phyloP scores from a whole-genome alignment of 129 eudicot genomes.

The Centrapalus pauciflorus region DNA sequence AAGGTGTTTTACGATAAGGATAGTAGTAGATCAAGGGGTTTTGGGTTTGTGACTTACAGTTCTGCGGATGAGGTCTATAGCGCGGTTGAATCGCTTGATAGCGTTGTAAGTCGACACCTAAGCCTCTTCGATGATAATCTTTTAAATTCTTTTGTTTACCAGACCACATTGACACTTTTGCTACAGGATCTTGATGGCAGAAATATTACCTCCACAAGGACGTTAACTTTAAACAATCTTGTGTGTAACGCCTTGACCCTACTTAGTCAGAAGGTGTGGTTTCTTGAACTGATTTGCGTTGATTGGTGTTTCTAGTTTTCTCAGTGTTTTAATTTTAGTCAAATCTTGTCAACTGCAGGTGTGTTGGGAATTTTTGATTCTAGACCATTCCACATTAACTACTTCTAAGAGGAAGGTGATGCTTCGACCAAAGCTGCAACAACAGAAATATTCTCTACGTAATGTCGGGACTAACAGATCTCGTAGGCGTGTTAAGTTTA shows the following conservation, averaged over 20 bases:
- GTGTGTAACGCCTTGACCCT: neutral
- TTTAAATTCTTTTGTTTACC: neutral
- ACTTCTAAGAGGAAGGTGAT: too few species aligned
- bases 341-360: too few species aligned
- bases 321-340: too few species aligned
- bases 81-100: conserved; percentile 68
- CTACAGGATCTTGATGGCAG: conserved; percentile 77
- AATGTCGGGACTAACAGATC: too few species aligned
- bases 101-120: conserved; percentile 47
- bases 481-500: too few species aligned
- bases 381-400: too few species aligned
- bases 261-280: conserved; percentile 1
- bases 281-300: neutral
- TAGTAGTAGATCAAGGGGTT: conserved; percentile 87
- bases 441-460: too few species aligned
- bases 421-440: too few species aligned
- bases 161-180: neutral
- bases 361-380: too few species aligned
- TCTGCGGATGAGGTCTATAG: conserved; percentile 66
- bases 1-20: conserved; percentile 77
- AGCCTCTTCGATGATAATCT: neutral
- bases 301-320: too few species aligned
- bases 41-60: conserved; percentile 81
- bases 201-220: conserved; percentile 45
- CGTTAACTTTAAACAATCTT: conserved; percentile 35